A percentile compares a stretch with the other conserved stretches of the same genome.
These are phyloP conservation scores for Penstemon newberryi DNA, from an alignment of 257 asterid species.

Conservation along the genomic window DNA sequence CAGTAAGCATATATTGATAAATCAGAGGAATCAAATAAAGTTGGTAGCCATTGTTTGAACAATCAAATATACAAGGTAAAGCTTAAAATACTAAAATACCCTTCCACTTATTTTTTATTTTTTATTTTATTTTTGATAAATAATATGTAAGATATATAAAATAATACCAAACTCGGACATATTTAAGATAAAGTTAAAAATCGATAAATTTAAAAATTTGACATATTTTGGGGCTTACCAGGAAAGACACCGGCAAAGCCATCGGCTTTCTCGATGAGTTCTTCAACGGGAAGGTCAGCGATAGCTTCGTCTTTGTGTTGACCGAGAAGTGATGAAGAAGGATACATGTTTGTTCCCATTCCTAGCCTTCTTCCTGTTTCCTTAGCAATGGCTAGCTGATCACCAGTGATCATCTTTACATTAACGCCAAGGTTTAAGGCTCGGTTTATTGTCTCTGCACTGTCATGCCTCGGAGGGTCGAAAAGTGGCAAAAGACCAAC, in stretches of 20 bases:
- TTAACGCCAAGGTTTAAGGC: slow-evolving; percentile 77
- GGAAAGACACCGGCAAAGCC: slow-evolving; percentile 69
- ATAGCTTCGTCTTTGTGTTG: slow-evolving; percentile 54
- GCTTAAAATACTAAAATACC: too few relatives aligned
- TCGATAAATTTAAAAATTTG: neutral
- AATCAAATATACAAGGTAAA: too few relatives aligned
- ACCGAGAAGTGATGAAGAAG: slow-evolving; percentile 62
- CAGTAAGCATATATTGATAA: neutral
- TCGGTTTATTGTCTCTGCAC: slow-evolving; percentile 71
- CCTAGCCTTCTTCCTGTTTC: slow-evolving; percentile 65
- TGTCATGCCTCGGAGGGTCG: slow-evolving; percentile 88
- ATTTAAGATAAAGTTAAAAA: neutral
- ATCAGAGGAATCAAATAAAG: too few relatives aligned
- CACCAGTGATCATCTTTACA: slow-evolving; percentile 86
- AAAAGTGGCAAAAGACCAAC: slow-evolving; percentile 73
- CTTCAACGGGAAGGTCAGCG: slow-evolving; percentile 47
- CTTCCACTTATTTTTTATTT: too few relatives aligned
- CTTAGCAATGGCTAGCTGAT: slow-evolving; percentile 61
- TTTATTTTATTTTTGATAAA: too few relatives aligned
- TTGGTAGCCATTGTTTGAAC: too few relatives aligned
- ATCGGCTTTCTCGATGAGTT: slow-evolving; percentile 59
- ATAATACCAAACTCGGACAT: too few relatives aligned
- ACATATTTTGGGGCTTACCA: slow-evolving; percentile 30
- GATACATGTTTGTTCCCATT: slow-evolving; percentile 69
- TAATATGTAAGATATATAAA: too few relatives aligned